Evolutionary conservation across 169 alveolate genomes (phyloP).

Genomic region (Plasmodium sp.): DNA sequence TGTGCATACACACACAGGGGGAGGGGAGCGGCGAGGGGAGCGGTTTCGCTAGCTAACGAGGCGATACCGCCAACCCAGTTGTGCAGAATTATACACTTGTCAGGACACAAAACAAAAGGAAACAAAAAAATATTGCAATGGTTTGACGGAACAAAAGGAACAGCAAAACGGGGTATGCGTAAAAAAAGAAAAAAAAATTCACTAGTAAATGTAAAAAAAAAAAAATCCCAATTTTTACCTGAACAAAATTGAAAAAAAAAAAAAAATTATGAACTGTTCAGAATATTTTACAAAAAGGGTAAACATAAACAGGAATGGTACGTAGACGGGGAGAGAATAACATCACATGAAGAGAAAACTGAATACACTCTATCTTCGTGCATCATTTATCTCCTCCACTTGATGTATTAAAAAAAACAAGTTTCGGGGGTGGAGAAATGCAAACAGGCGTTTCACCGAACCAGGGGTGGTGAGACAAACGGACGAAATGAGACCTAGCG

Average conservation of each 20-base stretch:
- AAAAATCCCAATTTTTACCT: background rate
- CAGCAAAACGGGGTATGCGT: background rate
- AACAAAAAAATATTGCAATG: background rate
- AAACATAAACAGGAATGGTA: background rate
- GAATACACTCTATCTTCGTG: background rate
- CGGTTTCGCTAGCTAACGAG: background rate
- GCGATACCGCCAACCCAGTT: background rate
- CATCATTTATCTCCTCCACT: background rate
- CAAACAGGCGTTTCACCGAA: background rate
- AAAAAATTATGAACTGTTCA: conserved; percentile 5
- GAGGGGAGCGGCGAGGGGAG: background rate
- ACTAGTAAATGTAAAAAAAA: background rate
- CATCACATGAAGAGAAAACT: background rate
- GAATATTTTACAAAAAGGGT: background rate
- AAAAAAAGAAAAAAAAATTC: background rate
- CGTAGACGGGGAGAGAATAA: background rate
- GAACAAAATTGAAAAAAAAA: background rate
- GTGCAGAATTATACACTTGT: background rate
- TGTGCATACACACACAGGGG: background rate
- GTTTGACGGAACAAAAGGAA: background rate
- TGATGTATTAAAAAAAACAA: background rate
- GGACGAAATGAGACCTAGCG: background rate
- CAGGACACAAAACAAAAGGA: background rate
- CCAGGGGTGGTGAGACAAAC: background rate
- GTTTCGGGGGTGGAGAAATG: background rate